Percentiles rank a stretch among this genome's conserved stretches.
Evolutionary conservation across 352 stramenopile species (phyloP).

Genomic region (Pilasporangium apinafurcum): DNA sequence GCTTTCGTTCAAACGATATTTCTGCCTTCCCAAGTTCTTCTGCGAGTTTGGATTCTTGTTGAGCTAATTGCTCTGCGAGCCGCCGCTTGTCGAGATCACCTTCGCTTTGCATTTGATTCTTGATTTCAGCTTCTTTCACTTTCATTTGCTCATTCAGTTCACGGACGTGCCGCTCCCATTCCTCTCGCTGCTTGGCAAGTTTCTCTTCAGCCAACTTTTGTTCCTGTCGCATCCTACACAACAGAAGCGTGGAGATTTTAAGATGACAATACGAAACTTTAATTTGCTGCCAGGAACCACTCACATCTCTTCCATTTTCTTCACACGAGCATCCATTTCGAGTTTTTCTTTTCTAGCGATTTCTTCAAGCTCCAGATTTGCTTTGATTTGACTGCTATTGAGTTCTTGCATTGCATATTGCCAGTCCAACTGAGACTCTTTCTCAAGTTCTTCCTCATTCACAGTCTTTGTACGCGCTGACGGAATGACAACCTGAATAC

Average conservation of each 20-base stretch:
- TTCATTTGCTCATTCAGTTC: constrained; percentile 75
- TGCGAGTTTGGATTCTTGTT: constrained; percentile 70
- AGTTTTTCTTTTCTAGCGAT: constrained; percentile 62
- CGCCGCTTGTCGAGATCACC: constrained; percentile 70
- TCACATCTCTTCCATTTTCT: constrained; percentile 70
- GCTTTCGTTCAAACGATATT: constrained; percentile 72
- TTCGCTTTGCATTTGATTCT: constrained; percentile 67
- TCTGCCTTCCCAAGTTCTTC: constrained; percentile 74
- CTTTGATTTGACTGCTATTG: constrained; percentile 65
- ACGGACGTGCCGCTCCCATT: constrained; percentile 65
- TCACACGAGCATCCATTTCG: constrained; percentile 70
- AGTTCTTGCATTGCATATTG: constrained; percentile 79
- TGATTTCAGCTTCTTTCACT: constrained; percentile 62
- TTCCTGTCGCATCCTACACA: constrained; percentile 41
- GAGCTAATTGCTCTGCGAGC: constrained; percentile 61
- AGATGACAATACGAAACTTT: background rate
- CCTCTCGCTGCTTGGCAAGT: constrained; percentile 46
- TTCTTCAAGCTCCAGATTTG: constrained; percentile 43
- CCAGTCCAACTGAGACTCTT: constrained; percentile 62
- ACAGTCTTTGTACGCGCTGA: constrained; percentile 16
- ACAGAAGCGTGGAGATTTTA: background rate
- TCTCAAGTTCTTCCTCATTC: constrained; percentile 20
- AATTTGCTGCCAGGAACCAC: background rate
- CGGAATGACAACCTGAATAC: constrained; percentile 43
- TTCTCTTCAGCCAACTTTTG: constrained; percentile 58